Percentiles rank a stretch among this genome's conserved stretches.
phyloP scores from a whole-genome alignment of 139 green algal species.

The Pleodorina starrii region DNA sequence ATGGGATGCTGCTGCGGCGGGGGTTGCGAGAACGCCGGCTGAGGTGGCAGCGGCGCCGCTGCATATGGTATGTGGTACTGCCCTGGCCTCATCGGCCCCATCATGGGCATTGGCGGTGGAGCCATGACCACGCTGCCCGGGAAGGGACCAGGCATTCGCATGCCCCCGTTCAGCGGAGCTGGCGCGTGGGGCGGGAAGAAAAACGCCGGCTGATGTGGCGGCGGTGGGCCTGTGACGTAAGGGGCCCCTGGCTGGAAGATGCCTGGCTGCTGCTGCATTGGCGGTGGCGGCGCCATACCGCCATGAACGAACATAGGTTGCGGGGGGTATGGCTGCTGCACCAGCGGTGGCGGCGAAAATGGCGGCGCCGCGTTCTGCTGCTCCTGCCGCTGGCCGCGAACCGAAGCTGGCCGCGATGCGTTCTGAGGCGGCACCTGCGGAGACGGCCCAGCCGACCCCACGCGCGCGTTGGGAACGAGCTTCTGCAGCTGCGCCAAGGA shows the following conservation, averaged over 20 bases:
- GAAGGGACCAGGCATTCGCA: neutral
- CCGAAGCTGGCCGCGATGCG: no score
- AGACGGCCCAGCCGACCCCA: neutral
- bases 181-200: neutral
- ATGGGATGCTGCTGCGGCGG: neutral
- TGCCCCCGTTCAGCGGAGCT: neutral
- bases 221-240: neutral
- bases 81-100: neutral
- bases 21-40: neutral
- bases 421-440: neutral
- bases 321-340: neutral
- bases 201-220: neutral
- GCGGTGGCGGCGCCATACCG: neutral
- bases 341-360: neutral
- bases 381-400: no score
- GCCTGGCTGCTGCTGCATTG: neutral
- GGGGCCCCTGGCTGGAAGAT: neutral
- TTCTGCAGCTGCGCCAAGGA: constrained; percentile 16
- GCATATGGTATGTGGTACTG: neutral
- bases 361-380: no score
- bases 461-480: constrained; percentile 32
- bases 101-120: neutral
- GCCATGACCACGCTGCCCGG: neutral
- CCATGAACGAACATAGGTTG: neutral
- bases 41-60: neutral